Percentiles rank a stretch among this genome's conserved stretches.
Evolutionary conservation across 164 flowering plant genomes (phyloP).

Genomic region (Vitis amurensis): DNA sequence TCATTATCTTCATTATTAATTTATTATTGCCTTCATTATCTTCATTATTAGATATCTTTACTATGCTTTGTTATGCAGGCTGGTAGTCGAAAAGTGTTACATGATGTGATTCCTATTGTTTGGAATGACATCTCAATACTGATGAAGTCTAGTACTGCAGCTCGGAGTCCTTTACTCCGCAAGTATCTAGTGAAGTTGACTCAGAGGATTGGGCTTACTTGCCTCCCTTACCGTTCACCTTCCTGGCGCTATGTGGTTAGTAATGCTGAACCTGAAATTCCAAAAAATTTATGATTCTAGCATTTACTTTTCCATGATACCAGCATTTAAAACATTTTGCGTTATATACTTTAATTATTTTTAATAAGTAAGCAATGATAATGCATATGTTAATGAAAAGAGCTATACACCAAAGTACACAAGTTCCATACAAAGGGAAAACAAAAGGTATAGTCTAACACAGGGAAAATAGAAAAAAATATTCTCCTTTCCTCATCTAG

Average conservation of each 20-base stretch:
- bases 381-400: too few relatives aligned
- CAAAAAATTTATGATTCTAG: background rate
- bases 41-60: background rate
- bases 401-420: too few relatives aligned
- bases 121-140: constrained; percentile 71
- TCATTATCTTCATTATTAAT: background rate
- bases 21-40: background rate
- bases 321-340: background rate
- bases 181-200: constrained; percentile 81
- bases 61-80: constrained; percentile 44
- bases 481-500: too few relatives aligned
- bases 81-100: constrained; percentile 59
- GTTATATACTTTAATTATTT: too few relatives aligned
- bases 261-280: constrained; percentile 1
- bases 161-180: constrained; percentile 85
- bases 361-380: too few relatives aligned
- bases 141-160: constrained; percentile 60
- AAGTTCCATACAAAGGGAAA: too few relatives aligned
- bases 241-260: constrained; percentile 92
- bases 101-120: constrained; percentile 57
- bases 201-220: constrained; percentile 78
- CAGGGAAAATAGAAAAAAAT: too few relatives aligned
- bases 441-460: too few relatives aligned
- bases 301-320: background rate
- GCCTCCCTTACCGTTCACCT: constrained; percentile 73